Evolutionary conservation across 805 yeast species (phyloP).

Genomic region (Myxozyma sirexii): DNA sequence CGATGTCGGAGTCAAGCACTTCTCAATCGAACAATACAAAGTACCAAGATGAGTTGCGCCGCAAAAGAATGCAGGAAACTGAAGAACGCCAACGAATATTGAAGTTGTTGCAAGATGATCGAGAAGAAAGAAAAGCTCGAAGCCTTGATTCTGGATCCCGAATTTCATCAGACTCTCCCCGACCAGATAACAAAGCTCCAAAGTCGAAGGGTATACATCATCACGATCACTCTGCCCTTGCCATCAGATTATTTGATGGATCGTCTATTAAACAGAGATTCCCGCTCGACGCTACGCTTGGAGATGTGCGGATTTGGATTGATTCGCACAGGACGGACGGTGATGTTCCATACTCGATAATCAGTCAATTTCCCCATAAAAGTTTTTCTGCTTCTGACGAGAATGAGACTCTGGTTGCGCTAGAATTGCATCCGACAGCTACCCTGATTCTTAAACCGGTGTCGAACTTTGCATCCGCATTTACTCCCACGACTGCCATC

Average conservation of each 20-base stretch:
- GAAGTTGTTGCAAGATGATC: slow-evolving; percentile 55
- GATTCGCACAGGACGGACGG: slow-evolving; percentile 55
- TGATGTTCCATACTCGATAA: slow-evolving; percentile 54
- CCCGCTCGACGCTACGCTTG: slow-evolving; percentile 49
- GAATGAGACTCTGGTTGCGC: slow-evolving; percentile 51
- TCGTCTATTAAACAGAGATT: slow-evolving; percentile 58
- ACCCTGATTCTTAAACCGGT: slow-evolving; percentile 73
- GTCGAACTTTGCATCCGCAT: slow-evolving; percentile 41
- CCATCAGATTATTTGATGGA: slow-evolving; percentile 73
- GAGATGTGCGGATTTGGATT: slow-evolving; percentile 64
- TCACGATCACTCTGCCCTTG: slow-evolving; percentile 48
- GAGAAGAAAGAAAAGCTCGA: slow-evolving; percentile 49
- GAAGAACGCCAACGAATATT: slow-evolving; percentile 62
- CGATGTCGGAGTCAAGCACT: neutral
- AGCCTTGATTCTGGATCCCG: slow-evolving; percentile 31
- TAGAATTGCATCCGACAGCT: slow-evolving; percentile 72
- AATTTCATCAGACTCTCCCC: slow-evolving; percentile 14
- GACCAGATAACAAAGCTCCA: slow-evolving; percentile 1
- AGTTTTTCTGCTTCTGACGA: slow-evolving; percentile 68
- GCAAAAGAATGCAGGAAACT: slow-evolving; percentile 44
- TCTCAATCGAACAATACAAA: slow-evolving; percentile 29
- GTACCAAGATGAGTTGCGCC: slow-evolving; percentile 47
- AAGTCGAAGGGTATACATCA: slow-evolving; percentile 12
- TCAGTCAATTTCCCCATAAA: slow-evolving; percentile 59
- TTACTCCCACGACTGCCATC: slow-evolving; percentile 31